Evolutionary conservation across 1,139 yeast genomes (phyloP).

Genomic region (Yamadazyma buinensis): DNA sequence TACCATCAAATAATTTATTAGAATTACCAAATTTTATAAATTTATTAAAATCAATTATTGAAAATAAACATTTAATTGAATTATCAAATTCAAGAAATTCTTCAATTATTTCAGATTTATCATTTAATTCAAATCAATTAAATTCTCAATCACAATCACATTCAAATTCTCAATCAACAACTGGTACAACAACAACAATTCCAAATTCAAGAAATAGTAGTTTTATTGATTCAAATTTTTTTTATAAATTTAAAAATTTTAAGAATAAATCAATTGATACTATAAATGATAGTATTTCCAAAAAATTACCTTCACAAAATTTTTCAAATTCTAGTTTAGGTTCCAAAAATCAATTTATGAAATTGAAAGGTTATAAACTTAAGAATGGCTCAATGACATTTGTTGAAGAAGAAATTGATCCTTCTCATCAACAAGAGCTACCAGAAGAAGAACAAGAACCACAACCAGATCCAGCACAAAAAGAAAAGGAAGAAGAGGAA

Average conservation of each 20-base stretch:
- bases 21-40: slow-evolving; percentile 14
- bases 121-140: background rate
- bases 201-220: slow-evolving; percentile 2
- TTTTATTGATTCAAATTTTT: slow-evolving; percentile 5
- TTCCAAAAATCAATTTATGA: background rate
- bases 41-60: slow-evolving; percentile 10
- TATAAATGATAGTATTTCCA: slow-evolving; percentile 11
- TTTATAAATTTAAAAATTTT: slow-evolving; percentile 14
- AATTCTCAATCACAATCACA: background rate
- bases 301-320: background rate
- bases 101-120: slow-evolving; percentile 1
- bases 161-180: background rate
- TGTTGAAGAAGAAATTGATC: slow-evolving; percentile 6
- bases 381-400: slow-evolving; percentile 10
- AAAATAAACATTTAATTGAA: slow-evolving; percentile 1
- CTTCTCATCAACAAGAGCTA: slow-evolving; percentile 1
- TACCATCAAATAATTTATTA: slow-evolving; percentile 13
- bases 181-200: background rate
- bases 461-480: background rate
- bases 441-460: background rate
- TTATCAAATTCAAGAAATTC: slow-evolving; percentile 2
- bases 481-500: background rate
- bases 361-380: slow-evolving; percentile 11
- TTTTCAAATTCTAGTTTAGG: background rate
- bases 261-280: slow-evolving; percentile 16